phyloP scores from a whole-genome alignment of 805 yeast genomes.

The Starmerella apis region DNA sequence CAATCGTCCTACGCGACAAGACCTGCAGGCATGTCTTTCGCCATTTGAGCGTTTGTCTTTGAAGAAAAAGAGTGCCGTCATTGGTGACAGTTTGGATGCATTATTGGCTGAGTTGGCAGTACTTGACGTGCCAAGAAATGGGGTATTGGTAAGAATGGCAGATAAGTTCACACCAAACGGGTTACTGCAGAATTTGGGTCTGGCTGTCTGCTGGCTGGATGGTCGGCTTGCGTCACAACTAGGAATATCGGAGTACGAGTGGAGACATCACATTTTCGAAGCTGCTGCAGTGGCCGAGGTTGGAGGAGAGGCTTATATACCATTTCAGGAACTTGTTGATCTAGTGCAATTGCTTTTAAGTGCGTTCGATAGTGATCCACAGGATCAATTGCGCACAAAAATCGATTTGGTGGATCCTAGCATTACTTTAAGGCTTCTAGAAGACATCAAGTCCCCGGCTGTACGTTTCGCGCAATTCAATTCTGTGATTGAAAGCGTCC shows the following conservation, averaged over 20 bases:
- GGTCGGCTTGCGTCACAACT: constrained; percentile 15
- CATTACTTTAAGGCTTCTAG: constrained; percentile 11
- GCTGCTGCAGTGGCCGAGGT: constrained; percentile 14
- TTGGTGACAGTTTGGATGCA: constrained; percentile 5
- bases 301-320: constrained; percentile 17
- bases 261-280: constrained; percentile 16
- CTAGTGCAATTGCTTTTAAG: constrained; percentile 17
- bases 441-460: constrained; percentile 19
- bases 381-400: neutral
- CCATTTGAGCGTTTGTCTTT: constrained; percentile 16
- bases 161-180: constrained; percentile 4
- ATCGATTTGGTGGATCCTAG: neutral
- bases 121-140: constrained; percentile 9
- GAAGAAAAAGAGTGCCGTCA: neutral
- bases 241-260: constrained; percentile 4
- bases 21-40: neutral
- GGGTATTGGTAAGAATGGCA: constrained; percentile 20
- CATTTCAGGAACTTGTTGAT: constrained; percentile 18
- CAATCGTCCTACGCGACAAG: neutral
- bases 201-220: constrained; percentile 19
- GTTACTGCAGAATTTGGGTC: neutral
- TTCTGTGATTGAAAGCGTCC: constrained; percentile 13
- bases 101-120: constrained; percentile 14
- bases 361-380: constrained; percentile 21
- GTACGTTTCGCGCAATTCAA: constrained; percentile 14